A percentile compares a stretch with the other conserved stretches of the same genome.
These are phyloP conservation scores for Fusarium sp. DNA, from an alignment of 2,329 filamentous ascomycete genomes.

Conservation along the genomic window DNA sequence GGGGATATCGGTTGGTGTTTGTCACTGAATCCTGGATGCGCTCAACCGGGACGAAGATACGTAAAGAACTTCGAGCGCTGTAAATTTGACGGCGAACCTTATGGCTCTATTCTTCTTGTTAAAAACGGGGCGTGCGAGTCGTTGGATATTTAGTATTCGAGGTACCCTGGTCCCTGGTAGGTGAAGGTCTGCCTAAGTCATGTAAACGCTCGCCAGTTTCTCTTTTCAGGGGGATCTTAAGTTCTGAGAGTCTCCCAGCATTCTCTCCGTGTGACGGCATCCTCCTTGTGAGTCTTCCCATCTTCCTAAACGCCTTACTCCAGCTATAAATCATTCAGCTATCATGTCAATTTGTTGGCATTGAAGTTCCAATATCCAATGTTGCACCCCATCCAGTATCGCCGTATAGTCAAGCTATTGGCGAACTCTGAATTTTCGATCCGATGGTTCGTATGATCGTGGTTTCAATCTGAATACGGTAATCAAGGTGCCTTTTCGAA, in stretches of 20 bases:
- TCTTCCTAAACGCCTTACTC: slow-evolving; percentile 22
- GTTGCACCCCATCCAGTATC: background rate
- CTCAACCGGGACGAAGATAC: background rate
- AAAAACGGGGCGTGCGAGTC: background rate
- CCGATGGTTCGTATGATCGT: background rate
- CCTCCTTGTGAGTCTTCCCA: background rate
- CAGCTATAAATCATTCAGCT: slow-evolving; percentile 7
- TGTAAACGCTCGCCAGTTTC: slow-evolving; percentile 1
- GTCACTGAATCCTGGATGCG: too few species aligned
- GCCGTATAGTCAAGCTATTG: background rate
- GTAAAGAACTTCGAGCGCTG: background rate
- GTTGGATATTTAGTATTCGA: background rate
- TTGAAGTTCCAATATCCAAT: background rate
- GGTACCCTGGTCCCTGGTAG: background rate
- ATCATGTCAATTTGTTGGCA: background rate
- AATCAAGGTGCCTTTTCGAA: slow-evolving; percentile 79
- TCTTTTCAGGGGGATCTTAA: slow-evolving; percentile 9
- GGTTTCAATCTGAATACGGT: background rate
- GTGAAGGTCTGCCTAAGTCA: background rate
- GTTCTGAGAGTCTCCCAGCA: background rate
- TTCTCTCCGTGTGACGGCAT: background rate
- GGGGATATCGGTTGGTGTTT: background rate
- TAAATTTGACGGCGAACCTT: background rate
- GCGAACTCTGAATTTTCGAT: background rate
- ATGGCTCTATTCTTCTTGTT: background rate